Base-by-base conservation (phyloP, 352 stramenopile species). In the Phytophthora fragariae region DNA sequence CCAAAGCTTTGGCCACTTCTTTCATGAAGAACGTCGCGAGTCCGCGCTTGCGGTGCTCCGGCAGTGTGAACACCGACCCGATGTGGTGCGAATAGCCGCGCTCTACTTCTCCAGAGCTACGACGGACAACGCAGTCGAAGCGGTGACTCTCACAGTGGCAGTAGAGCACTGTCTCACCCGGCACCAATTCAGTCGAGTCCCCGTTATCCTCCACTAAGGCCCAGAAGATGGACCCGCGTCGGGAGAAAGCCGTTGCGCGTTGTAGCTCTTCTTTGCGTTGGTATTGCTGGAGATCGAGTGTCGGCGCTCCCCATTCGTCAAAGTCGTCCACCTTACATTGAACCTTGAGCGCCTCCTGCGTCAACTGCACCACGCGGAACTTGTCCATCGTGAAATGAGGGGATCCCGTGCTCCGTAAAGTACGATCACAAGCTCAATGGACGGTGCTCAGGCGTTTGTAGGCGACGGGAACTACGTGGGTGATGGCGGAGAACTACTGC, bases 1-100 rank as follows among this genome's bases (percentile, higher is more conserved):
- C 47, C 59, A 91, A 62, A 3, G 79, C 68, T 39, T 70, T 70
- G 3, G 77, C 73, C 11, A 93, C 63, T 35, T 78, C 53, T 14
- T 31, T 62, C 27, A 92, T 47, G 59, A 92, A 91, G 55, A 86
- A 77, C 2, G 67, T 73, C 5, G 79, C 84, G 52, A 91, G 83
- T 12, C 86, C 84, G 53, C 80, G 65, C 14, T 79, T 78, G 21
- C 84, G 83, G 31, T 82, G 65, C 50, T 74, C 57, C 8, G 83
- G 83, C 8, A 90, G 73, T 21, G 86, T 93, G 72, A 90, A 93
- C 15, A 93, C 84, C 3, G 86, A 92, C 29, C 80, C 84, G 33
- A 92, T 86, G 44, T 92, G 81, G 62, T 89, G 70, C 27, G 84
- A 90, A 56, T 79, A 83, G 11, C 86, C 86, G 8, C 60, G 70